Base-by-base conservation (phyloP, 805 yeast species). In the Komagataella ulmi region DNA sequence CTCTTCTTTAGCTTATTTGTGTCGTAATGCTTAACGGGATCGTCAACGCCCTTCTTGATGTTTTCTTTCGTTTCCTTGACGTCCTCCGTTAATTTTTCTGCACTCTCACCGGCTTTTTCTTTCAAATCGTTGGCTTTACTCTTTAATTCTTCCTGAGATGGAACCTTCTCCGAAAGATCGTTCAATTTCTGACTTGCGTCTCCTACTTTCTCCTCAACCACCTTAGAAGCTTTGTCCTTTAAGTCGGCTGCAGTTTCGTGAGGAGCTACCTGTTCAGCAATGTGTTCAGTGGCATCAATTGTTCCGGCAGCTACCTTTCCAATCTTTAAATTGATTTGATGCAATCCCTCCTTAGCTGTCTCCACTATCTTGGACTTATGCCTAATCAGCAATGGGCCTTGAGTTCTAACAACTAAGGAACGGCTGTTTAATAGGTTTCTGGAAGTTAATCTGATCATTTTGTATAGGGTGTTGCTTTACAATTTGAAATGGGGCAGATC, bases 261-360 rank as follows among this genome's bases (percentile, higher is more conserved):
- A 10, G 40, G 40, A 30, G 44, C 50, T 40, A 48, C 51, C 10
- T 52, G 51, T 14, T 63, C 61, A 12, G 63, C 54, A 21, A 55
- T 59, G 6, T 62, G 54, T 56, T 61, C 72, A 18, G 72, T 70
- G 46, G 62, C 65, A 44, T 71, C 72, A 52, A 71, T 59, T 1
- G 73, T 71, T 18, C 62, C 64, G n/a, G 74, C 75, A 17, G 68
- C 61, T 7, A 63, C 65, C 54, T 71, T 64, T 7, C 75, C 75
- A n/a, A 70, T 67, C 57, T 68, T 70, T 53, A 55, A 14, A 47
- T 58, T 59, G 52, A 61, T 51, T 17, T 51, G 49, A 3, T 58
- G 49, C 46, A 61, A 53, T 6, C 56, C 56, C 40, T 61, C 65
- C 51, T 60, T 59, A 45, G 63, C 58, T 46, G 56, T 50, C 17